A percentile compares a stretch with the other conserved stretches of the same genome.
phyloP scores from a whole-genome alignment of 164 flowering plant species.

The Hamamelis virginiana region DNA sequence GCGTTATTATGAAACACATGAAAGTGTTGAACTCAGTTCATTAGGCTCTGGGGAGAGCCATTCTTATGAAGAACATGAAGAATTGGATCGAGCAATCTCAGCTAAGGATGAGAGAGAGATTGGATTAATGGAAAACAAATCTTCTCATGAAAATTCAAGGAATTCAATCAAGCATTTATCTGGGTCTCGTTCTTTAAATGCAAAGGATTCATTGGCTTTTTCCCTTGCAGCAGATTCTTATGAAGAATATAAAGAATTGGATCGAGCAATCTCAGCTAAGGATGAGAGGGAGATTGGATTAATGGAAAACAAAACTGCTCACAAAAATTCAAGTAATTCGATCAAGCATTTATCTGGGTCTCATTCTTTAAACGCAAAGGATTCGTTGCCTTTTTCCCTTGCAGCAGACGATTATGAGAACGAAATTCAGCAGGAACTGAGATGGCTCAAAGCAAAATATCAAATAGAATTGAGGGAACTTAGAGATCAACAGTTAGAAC shows the following conservation, averaged over 20 bases:
- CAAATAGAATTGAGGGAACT: slow-evolving; percentile 34
- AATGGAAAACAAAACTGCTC: slow-evolving; percentile 3
- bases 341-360: slow-evolving; percentile 7
- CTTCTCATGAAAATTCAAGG: background rate
- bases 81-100: slow-evolving; percentile 9
- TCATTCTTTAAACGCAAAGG: slow-evolving; percentile 11
- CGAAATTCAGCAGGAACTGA: slow-evolving; percentile 29
- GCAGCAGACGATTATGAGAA: slow-evolving; percentile 24
- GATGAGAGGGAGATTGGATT: slow-evolving; percentile 13
- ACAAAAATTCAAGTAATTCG: slow-evolving; percentile 3
- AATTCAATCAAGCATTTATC: slow-evolving; percentile 6
- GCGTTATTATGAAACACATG: slow-evolving; percentile 33
- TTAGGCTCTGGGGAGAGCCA: slow-evolving; percentile 38
- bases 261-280: slow-evolving; percentile 7
- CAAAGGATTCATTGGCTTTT: slow-evolving; percentile 4
- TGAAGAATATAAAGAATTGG: slow-evolving; percentile 29
- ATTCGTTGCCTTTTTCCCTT: slow-evolving; percentile 14
- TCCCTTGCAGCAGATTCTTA: slow-evolving; percentile 36
- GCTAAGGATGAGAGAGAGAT: slow-evolving; percentile 14
- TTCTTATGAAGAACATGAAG: slow-evolving; percentile 40
- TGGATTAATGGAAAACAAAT: slow-evolving; percentile 1
- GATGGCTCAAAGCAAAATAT: slow-evolving; percentile 45
- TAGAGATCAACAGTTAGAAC: slow-evolving; percentile 27
- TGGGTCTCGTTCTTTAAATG: slow-evolving; percentile 15
- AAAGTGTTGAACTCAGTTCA: slow-evolving; percentile 47